phyloP scores from a whole-genome alignment of 371 early-diverging fungal species.

The Mortierella sp. region DNA sequence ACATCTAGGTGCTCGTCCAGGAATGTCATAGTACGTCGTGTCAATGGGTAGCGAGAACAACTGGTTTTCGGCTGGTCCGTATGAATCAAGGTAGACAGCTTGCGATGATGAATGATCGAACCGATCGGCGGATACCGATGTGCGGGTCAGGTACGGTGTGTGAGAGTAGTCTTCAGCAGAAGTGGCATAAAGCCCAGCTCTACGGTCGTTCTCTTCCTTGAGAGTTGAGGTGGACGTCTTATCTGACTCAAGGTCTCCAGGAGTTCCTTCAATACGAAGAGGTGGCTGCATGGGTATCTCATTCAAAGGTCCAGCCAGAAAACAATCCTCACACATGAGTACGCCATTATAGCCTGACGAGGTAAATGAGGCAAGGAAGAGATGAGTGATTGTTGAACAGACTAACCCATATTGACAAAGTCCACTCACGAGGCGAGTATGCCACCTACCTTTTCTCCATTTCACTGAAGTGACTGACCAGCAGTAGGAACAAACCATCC shows the following conservation, averaged over 20 bases:
- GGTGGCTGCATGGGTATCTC: conserved; percentile 29
- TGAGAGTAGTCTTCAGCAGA: conserved; percentile 85
- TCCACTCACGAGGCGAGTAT: too few species aligned
- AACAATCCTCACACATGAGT: conserved; percentile 86
- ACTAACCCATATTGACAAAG: too few species aligned
- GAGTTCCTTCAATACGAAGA: conserved; percentile 17
- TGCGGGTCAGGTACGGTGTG: conserved; percentile 82
- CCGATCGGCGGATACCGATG: conserved; percentile 61
- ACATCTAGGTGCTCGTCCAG: conserved; percentile 90
- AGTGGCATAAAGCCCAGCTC: conserved; percentile 58
- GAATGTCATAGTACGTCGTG: conserved; percentile 89
- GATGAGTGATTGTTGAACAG: background rate
- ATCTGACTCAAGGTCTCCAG: conserved; percentile 18
- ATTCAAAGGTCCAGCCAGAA: conserved; percentile 67
- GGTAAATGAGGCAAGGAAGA: background rate
- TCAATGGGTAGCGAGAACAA: conserved; percentile 82
- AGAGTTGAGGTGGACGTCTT: background rate
- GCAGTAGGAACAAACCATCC: conserved; percentile 57
- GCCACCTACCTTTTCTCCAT: conserved; percentile 58
- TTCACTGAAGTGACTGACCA: conserved; percentile 56
- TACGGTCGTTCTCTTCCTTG: background rate
- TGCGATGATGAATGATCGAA: conserved; percentile 61
- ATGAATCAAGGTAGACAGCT: conserved; percentile 65
- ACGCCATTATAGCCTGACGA: conserved; percentile 81
- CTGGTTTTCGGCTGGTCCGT: conserved; percentile 84